These are phyloP conservation scores for Trichoderma virens DNA, from an alignment of 495 filamentous ascomycete genomes.

Conservation along the genomic window DNA sequence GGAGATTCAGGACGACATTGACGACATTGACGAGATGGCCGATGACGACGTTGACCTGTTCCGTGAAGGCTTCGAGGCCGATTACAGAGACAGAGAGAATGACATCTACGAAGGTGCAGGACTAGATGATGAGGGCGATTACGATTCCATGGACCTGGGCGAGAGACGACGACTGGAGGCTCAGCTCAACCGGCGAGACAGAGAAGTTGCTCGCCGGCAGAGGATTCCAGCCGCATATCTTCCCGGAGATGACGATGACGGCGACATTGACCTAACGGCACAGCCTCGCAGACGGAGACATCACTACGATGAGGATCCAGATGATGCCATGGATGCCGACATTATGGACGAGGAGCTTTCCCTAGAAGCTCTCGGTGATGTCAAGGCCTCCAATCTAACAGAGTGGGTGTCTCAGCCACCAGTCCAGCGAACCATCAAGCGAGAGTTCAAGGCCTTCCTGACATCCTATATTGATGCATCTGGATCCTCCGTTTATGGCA, in stretches of 20 bases:
- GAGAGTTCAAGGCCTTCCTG: constrained; percentile 95
- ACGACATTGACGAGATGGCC: constrained; percentile 92
- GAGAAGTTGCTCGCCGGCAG: constrained; percentile 64
- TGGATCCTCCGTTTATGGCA: constrained; percentile 88
- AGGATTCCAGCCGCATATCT: constrained; percentile 79
- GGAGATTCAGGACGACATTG: constrained; percentile 71
- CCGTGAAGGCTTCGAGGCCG: constrained; percentile 77
- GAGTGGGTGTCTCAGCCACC: constrained; percentile 92
- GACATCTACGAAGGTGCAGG: constrained; percentile 40
- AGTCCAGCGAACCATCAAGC: constrained; percentile 85
- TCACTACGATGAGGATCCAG: constrained; percentile 87
- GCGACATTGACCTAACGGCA: constrained; percentile 69
- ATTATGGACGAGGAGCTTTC: constrained; percentile 93
- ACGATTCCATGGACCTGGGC: constrained; percentile 66
- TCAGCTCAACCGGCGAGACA: constrained; percentile 74
- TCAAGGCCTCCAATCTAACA: constrained; percentile 85
- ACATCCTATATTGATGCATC: constrained; percentile 88
- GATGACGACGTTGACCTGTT: constrained; percentile 97
- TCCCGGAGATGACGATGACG: constrained; percentile 82
- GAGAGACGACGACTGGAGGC: constrained; percentile 81
- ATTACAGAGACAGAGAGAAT: constrained; percentile 59
- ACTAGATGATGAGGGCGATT: constrained; percentile 52
- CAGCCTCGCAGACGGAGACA: constrained; percentile 73
- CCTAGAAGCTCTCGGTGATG: constrained; percentile 82
- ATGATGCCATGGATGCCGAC: constrained; percentile 84